Evolutionary conservation across 2,329 filamentous ascomycete genomes (phyloP).

Genomic region (Tolypocladium ovalisporum): DNA sequence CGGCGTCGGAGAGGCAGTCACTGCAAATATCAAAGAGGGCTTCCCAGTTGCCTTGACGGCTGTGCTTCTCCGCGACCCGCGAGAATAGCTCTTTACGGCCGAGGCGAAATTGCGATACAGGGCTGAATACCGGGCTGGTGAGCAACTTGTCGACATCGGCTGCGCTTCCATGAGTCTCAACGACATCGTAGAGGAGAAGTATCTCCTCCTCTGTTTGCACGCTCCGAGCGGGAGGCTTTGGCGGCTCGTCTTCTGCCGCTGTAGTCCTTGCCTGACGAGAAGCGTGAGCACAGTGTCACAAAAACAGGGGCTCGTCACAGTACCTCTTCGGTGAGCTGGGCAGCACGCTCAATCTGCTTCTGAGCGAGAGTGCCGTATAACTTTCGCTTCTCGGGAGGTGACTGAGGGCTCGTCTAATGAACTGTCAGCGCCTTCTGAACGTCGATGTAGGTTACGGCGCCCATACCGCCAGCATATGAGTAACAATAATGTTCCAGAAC

Average conservation of each 20-base stretch:
- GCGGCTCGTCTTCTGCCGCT: conserved; percentile 7
- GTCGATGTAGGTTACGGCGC: neutral
- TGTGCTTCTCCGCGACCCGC: conserved; percentile 26
- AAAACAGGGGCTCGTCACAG: neutral
- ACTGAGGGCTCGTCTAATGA: conserved; percentile 33
- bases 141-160: conserved; percentile 30
- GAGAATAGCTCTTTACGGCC: conserved; percentile 36
- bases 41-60: conserved; percentile 28
- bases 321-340: conserved; percentile 33
- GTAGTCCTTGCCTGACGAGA: conserved; percentile 9
- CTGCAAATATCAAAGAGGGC: conserved; percentile 31
- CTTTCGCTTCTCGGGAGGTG: conserved; percentile 35
- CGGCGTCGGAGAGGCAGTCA: conserved; percentile 27
- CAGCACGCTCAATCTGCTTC: conserved; percentile 40
- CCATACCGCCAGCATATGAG: conserved; percentile 40
- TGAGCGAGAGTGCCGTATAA: conserved; percentile 39
- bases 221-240: conserved; percentile 14
- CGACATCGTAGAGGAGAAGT: conserved; percentile 35
- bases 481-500: conserved; percentile 45
- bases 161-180: conserved; percentile 29
- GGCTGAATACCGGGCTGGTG: conserved; percentile 27
- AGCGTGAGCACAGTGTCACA: neutral
- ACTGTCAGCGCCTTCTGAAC: neutral
- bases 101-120: conserved; percentile 30
- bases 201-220: conserved; percentile 39